These are phyloP conservation scores for Nakazawaea wickerhamii DNA, from an alignment of 805 yeast genomes.

Conservation along the genomic window DNA sequence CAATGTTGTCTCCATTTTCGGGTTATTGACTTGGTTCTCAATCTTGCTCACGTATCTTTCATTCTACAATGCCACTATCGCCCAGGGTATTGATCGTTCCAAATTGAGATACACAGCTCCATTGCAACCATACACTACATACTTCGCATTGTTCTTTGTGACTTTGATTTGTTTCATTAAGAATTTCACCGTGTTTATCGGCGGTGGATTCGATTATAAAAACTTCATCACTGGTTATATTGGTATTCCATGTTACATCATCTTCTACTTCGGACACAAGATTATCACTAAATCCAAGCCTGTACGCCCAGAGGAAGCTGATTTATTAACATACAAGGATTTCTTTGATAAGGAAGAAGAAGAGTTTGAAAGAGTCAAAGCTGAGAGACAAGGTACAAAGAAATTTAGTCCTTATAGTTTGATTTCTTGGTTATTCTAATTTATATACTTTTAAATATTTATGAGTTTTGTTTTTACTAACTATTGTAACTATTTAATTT, in stretches of 20 bases:
- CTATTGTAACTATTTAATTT: no score
- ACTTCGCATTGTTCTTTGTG: slow-evolving; percentile 50
- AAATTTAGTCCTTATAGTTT: slow-evolving; percentile 5
- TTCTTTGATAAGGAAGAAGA: slow-evolving; percentile 50
- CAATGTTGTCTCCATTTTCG: slow-evolving; percentile 71
- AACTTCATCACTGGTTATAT: slow-evolving; percentile 75
- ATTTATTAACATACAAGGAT: slow-evolving; percentile 51
- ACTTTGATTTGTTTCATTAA: slow-evolving; percentile 54
- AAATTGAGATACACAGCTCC: slow-evolving; percentile 60
- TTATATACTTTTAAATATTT: neutral
- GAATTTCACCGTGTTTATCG: slow-evolving; percentile 67
- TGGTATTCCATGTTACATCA: slow-evolving; percentile 60
- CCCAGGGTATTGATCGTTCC: slow-evolving; percentile 58
- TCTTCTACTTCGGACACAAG: slow-evolving; percentile 56
- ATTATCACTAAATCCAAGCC: slow-evolving; percentile 43
- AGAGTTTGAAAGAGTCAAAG: slow-evolving; percentile 23
- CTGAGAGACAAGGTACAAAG: slow-evolving; percentile 12
- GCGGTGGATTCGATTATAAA: slow-evolving; percentile 50
- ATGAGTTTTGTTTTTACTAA: neutral
- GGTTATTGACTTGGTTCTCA: slow-evolving; percentile 70
- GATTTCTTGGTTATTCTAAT: slow-evolving; percentile 11
- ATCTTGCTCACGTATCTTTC: slow-evolving; percentile 63
- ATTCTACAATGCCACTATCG: slow-evolving; percentile 59
- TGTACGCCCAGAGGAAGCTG: slow-evolving; percentile 52
- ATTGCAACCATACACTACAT: slow-evolving; percentile 64